phyloP scores from a whole-genome alignment of 495 filamentous ascomycete genomes.

The Penicillium goetzii region DNA sequence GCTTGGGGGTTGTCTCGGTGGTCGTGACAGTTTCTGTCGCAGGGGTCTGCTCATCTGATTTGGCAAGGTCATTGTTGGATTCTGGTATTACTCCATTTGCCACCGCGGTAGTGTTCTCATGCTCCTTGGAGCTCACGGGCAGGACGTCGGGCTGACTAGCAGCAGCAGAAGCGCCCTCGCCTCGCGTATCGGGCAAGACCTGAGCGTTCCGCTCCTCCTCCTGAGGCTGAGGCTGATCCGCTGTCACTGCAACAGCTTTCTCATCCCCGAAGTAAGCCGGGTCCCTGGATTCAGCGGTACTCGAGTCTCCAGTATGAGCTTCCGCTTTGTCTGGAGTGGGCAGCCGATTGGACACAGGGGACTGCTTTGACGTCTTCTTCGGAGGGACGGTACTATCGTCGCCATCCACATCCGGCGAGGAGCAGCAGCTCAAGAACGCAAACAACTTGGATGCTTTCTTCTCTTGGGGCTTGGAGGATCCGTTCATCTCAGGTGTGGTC shows the following conservation, averaged over 20 bases:
- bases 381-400: conserved; percentile 64
- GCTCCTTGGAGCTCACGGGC: conserved; percentile 13
- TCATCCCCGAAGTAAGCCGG: conserved; percentile 52
- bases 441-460: conserved; percentile 61
- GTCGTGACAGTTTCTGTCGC: conserved; percentile 19
- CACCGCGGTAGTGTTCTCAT: conserved; percentile 6
- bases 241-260: conserved; percentile 46
- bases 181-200: conserved; percentile 26
- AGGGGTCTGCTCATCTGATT: conserved; percentile 16
- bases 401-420: conserved; percentile 63
- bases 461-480: conserved; percentile 60
- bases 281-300: conserved; percentile 60
- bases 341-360: conserved; percentile 58
- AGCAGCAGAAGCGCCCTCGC: conserved; percentile 31
- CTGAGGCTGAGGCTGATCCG: conserved; percentile 38
- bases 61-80: conserved; percentile 12
- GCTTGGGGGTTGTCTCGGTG: conserved; percentile 18
- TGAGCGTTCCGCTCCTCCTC: conserved; percentile 37
- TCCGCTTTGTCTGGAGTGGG: conserved; percentile 57
- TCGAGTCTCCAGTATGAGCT: conserved; percentile 53
- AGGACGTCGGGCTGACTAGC: conserved; percentile 22
- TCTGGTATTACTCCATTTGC: conserved; percentile 24
- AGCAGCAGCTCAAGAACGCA: conserved; percentile 80
- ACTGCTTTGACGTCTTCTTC: conserved; percentile 65
- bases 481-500: conserved; percentile 36